phyloP scores from a whole-genome alignment of 371 early-diverging fungal species.

The Rhizopus delemar region DNA sequence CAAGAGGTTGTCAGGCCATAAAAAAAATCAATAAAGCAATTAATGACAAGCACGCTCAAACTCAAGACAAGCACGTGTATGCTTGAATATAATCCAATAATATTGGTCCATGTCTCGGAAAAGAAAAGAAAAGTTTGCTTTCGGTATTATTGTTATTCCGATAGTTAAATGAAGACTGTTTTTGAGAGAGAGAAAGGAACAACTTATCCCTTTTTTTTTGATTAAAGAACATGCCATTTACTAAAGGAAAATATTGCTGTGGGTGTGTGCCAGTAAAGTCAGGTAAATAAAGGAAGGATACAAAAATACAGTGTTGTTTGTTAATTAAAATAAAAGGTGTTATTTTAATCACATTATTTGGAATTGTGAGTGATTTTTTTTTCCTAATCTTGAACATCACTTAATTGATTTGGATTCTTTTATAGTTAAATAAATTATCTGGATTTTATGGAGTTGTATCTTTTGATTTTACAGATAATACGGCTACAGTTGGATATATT shows the following conservation, averaged over 20 bases:
- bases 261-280: conserved; percentile 12
- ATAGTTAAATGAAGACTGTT: too few species aligned
- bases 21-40: too few species aligned
- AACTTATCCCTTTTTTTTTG: too few species aligned
- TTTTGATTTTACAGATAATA: conserved; percentile 19
- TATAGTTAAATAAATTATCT: conserved; percentile 34
- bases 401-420: neutral
- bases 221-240: neutral
- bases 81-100: too few species aligned
- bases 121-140: too few species aligned
- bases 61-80: too few species aligned
- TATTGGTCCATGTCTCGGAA: too few species aligned
- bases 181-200: neutral
- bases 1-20: too few species aligned
- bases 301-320: neutral
- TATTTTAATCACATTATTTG: conserved; percentile 26
- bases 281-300: conserved; percentile 5
- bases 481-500: conserved; percentile 20
- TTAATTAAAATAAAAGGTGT: conserved; percentile 19
- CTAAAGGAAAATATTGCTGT: conserved; percentile 12
- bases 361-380: conserved; percentile 19
- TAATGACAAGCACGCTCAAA: too few species aligned
- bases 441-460: conserved; percentile 34
- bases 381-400: neutral
- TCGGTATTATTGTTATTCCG: too few species aligned